Conservation (phyloP, 805 yeast genomes). For the Metschnikowia santaceciliae region DNA sequence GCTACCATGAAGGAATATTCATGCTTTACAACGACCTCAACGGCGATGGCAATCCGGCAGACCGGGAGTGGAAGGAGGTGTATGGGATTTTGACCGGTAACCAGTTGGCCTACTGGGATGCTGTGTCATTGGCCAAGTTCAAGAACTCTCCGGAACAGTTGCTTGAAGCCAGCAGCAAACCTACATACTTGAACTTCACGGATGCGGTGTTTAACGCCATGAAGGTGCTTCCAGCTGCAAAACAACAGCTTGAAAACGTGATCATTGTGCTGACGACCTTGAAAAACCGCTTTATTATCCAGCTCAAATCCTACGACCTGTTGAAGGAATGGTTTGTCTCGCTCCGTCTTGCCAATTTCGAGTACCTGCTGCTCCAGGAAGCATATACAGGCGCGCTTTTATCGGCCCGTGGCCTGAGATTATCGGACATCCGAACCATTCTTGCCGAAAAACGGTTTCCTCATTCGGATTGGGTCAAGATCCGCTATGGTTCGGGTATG, state of each 20-base stretch:
- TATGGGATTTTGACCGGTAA: constrained; percentile 89
- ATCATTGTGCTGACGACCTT: constrained; percentile 89
- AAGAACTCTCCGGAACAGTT: constrained; percentile 50
- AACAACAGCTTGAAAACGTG: constrained; percentile 63
- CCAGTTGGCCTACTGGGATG: constrained; percentile 91
- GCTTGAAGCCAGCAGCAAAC: constrained; percentile 62
- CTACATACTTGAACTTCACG: constrained; percentile 84
- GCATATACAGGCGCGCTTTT: constrained; percentile 95
- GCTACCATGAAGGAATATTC: constrained; percentile 73
- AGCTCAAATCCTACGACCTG: constrained; percentile 62
- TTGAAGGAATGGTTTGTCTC: constrained; percentile 80
- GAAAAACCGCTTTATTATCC: constrained; percentile 82
- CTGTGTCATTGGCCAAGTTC: constrained; percentile 55
- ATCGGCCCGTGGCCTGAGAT: constrained; percentile 83
- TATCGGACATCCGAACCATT: constrained; percentile 82
- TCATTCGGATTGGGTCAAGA: constrained; percentile 93
- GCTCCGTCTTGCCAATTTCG: constrained; percentile 74
- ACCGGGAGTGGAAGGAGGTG: constrained; percentile 86
- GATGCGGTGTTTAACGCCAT: constrained; percentile 83
- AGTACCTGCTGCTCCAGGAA: constrained; percentile 80
- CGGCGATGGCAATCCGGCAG: constrained; percentile 82
- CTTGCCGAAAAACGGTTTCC: constrained; percentile 80
- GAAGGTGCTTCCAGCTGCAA: constrained; percentile 60
- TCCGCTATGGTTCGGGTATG: constrained; percentile 95
- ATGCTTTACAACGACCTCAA: constrained; percentile 68